Percentiles rank a stretch among this genome's conserved stretches.
These are phyloP conservation scores for Botryotinia calthae DNA, from an alignment of 2,329 filamentous ascomycete genomes.

Conservation along the genomic window DNA sequence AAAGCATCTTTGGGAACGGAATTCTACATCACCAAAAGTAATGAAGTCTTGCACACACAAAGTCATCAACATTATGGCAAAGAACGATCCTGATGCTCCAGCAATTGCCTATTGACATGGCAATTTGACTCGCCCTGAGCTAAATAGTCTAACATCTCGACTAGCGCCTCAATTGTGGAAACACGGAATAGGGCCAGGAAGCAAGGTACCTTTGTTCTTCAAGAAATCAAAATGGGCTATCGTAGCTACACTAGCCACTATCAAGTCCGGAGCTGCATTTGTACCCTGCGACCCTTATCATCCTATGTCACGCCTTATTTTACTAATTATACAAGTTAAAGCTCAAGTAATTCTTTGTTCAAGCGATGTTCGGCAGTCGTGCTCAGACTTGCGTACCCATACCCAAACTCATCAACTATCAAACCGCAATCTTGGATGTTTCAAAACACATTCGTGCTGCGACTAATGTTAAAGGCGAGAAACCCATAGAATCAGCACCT, in stretches of 20 bases:
- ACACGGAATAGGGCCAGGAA: slow-evolving; percentile 26
- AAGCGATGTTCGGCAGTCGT: background rate
- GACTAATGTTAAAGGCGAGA: background rate
- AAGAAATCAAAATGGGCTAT: slow-evolving; percentile 37
- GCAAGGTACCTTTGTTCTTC: slow-evolving; percentile 33
- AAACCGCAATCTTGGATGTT: slow-evolving; percentile 17
- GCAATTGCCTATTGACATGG: slow-evolving; percentile 14
- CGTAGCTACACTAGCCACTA: slow-evolving; percentile 36
- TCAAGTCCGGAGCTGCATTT: slow-evolving; percentile 36
- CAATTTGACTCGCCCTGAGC: slow-evolving; percentile 7
- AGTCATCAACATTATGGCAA: slow-evolving; percentile 19
- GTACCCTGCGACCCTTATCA: slow-evolving; percentile 38
- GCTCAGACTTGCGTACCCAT: slow-evolving; percentile 4
- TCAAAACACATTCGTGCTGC: slow-evolving; percentile 5
- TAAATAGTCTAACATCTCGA: slow-evolving; percentile 3
- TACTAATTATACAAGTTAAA: slow-evolving; percentile 20
- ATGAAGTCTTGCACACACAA: slow-evolving; percentile 30
- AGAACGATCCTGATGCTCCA: slow-evolving; percentile 22
- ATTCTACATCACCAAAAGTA: slow-evolving; percentile 21
- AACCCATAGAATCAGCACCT: background rate
- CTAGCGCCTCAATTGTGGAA: slow-evolving; percentile 21
- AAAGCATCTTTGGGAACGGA: slow-evolving; percentile 23
- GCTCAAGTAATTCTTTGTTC: slow-evolving; percentile 23
- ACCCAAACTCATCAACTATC: slow-evolving; percentile 14
- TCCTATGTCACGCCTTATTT: slow-evolving; percentile 30